phyloP scores from a whole-genome alignment of 1,284 basidiomycete genomes.

The Heliocybe sulcata region DNA sequence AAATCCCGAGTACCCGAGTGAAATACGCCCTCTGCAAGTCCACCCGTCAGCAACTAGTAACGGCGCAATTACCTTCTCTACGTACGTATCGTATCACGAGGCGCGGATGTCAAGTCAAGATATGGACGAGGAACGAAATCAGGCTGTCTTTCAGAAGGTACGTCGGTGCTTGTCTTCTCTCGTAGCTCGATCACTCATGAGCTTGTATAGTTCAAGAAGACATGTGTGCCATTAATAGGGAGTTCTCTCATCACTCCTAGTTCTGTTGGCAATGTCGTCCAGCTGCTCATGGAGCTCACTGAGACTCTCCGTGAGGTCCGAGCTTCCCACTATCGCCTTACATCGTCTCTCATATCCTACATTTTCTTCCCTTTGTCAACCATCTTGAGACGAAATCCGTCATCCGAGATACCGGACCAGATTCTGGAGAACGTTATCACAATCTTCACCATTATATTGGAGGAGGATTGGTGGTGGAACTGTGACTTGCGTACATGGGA shows the following conservation, averaged over 20 bases:
- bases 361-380: constrained; percentile 81
- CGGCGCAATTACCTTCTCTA: too few species aligned
- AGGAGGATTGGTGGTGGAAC: constrained; percentile 75
- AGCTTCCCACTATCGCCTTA: constrained; percentile 32
- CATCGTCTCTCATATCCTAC: constrained; percentile 71
- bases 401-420: constrained; percentile 66
- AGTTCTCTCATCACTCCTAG: constrained; percentile 51
- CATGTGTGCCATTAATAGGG: constrained; percentile 74
- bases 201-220: constrained; percentile 59
- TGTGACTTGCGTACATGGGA: constrained; percentile 66
- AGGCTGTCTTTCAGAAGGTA: constrained; percentile 2
- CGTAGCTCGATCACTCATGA: neutral
- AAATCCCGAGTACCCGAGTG: too few species aligned
- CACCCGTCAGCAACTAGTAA: too few species aligned
- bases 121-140: neutral
- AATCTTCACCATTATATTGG: constrained; percentile 54
- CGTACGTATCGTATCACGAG: too few species aligned
- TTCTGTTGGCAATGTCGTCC: constrained; percentile 39
- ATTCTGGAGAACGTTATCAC: constrained; percentile 70
- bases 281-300: constrained; percentile 48
- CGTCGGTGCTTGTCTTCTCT: constrained; percentile 2
- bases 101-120: neutral
- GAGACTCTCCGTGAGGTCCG: constrained; percentile 37
- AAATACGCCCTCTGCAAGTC: too few species aligned
- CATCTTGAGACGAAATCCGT: constrained; percentile 68